Conservation (phyloP, 345 rosid species). For the Lumnitzera racemosa region DNA sequence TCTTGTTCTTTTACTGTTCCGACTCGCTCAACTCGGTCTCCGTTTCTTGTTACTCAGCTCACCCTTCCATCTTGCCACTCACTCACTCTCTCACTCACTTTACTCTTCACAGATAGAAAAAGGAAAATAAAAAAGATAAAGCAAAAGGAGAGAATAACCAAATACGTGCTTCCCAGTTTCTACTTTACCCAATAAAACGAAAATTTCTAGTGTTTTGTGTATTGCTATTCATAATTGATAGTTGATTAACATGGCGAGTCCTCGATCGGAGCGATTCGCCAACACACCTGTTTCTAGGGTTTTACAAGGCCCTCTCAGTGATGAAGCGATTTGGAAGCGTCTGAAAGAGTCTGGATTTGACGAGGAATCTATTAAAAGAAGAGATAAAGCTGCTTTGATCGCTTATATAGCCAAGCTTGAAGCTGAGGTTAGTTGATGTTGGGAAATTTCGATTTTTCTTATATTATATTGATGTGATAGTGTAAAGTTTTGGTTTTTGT, state of each 20-base stretch:
- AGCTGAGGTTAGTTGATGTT: constrained; percentile 54
- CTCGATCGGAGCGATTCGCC: constrained; percentile 32
- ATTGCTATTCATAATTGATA: constrained; percentile 1
- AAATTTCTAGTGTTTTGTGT: constrained; percentile 11
- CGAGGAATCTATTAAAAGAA: constrained; percentile 67
- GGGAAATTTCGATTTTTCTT: constrained; percentile 2
- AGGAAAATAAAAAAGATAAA: no score
- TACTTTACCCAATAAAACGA: no score
- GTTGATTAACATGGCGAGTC: constrained; percentile 53
- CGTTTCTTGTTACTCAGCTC: no score
- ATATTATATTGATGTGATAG: neutral
- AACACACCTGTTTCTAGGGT: constrained; percentile 57
- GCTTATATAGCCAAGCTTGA: constrained; percentile 85
- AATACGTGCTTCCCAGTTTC: no score
- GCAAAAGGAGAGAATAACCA: no score
- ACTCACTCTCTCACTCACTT: no score
- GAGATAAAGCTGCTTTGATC: constrained; percentile 87
- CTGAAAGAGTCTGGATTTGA: constrained; percentile 88
- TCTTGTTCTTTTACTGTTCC: no score
- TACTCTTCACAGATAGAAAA: no score
- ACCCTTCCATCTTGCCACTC: no score
- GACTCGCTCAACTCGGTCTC: no score
- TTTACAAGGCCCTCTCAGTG: constrained; percentile 46
- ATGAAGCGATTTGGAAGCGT: constrained; percentile 66
- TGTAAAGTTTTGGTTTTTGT: no score